Conservation (phyloP, 768 basidiomycete species). For the Cystofilobasidium capitatum region DNA sequence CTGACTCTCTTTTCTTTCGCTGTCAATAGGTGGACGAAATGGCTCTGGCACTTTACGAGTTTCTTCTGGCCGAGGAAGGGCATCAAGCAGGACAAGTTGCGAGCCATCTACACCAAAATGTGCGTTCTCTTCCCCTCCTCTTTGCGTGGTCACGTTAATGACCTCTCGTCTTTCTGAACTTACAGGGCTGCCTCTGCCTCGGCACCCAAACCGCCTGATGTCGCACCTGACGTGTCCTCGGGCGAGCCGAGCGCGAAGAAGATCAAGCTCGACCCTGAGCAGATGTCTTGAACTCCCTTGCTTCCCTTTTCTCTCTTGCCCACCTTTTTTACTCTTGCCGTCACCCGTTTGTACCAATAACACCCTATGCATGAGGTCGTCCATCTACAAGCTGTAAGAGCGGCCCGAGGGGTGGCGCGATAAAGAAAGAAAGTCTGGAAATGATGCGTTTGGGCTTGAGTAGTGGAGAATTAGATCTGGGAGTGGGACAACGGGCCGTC, state of each 20-base stretch:
- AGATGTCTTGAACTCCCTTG: not conserved
- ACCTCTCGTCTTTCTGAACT: not conserved
- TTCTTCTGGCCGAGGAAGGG: constrained; percentile 92
- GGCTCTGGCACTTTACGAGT: constrained; percentile 64
- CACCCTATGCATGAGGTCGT: no score
- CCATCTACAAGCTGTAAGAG: no score
- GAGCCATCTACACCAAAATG: constrained; percentile 94
- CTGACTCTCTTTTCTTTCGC: not conserved
- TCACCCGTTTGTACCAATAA: no score
- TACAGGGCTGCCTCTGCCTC: not conserved
- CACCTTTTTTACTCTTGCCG: not conserved
- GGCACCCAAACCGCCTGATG: not conserved
- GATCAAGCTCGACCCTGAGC: not conserved
- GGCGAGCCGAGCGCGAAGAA: not conserved
- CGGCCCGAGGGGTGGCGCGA: no score
- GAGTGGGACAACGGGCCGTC: not conserved
- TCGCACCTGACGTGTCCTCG: not conserved
- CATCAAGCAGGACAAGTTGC: constrained; percentile 81
- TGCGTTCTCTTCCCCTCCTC: not conserved
- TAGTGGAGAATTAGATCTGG: no score
- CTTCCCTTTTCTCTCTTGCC: not conserved
- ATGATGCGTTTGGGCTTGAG: no score
- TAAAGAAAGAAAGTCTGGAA: no score
- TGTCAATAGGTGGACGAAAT: constrained; percentile 17
- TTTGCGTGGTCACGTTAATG: not conserved